Conservation (phyloP, 1,139 yeast species). For the Trichomonascaceae sp. region DNA sequence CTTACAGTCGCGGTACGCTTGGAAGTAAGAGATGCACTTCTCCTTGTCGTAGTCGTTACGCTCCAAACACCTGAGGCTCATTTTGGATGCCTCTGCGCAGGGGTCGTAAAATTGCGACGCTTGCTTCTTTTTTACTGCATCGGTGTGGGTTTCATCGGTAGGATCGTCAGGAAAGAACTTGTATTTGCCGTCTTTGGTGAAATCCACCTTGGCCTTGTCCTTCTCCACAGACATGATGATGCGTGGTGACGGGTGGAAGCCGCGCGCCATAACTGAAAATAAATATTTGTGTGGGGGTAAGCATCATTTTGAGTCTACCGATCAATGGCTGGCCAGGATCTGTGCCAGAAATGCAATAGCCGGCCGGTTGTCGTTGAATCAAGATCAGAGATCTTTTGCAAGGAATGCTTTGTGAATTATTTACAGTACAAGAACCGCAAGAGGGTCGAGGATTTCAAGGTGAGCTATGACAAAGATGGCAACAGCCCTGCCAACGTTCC, state of each 20-base stretch:
- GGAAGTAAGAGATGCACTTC: constrained; percentile 75
- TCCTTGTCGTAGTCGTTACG: constrained; percentile 62
- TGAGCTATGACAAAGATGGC: constrained; percentile 28
- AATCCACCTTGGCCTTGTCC: constrained; percentile 40
- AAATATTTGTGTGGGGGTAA: too few relatives aligned
- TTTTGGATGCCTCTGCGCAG: constrained; percentile 77
- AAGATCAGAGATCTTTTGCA: constrained; percentile 61
- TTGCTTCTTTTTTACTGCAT: constrained; percentile 50
- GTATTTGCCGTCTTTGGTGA: constrained; percentile 40
- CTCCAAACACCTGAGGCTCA: constrained; percentile 72
- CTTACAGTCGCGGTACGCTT: constrained; percentile 85
- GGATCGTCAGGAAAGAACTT: constrained; percentile 82
- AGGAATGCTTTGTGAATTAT: constrained; percentile 55
- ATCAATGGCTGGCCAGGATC: too few relatives aligned
- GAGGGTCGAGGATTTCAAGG: constrained; percentile 66
- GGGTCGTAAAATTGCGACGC: constrained; percentile 87
- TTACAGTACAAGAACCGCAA: constrained; percentile 70
- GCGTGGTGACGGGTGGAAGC: too few relatives aligned
- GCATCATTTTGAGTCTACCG: too few relatives aligned
- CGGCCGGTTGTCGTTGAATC: constrained; percentile 35
- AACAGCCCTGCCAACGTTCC: constrained; percentile 9
- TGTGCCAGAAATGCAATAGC: too few relatives aligned
- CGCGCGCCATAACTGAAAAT: too few relatives aligned
- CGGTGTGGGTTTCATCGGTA: constrained; percentile 45
- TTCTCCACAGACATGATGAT: constrained; percentile 15